These are phyloP conservation scores for Lodderomyces beijingensis DNA, from an alignment of 1,139 yeast genomes.

Conservation along the genomic window DNA sequence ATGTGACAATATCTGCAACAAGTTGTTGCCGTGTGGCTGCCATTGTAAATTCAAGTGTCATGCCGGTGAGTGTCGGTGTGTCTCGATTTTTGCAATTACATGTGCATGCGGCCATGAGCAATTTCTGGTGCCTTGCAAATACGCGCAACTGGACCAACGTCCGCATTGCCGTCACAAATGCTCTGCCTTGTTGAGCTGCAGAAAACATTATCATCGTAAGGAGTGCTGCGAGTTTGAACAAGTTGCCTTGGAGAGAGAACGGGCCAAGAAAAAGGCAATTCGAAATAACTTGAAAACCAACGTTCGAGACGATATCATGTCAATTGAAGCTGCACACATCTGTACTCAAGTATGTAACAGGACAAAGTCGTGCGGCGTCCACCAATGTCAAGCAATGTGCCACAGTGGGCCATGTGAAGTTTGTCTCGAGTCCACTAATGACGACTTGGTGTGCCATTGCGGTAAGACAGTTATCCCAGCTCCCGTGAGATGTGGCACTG, in stretches of 20 bases:
- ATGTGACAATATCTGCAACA: slow-evolving; percentile 64
- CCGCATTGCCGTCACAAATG: slow-evolving; percentile 77
- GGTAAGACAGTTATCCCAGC: slow-evolving; percentile 78
- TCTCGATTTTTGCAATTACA: slow-evolving; percentile 35
- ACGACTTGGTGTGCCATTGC: slow-evolving; percentile 80
- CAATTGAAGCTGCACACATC: slow-evolving; percentile 72
- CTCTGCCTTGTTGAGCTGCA: slow-evolving; percentile 70
- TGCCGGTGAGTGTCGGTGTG: slow-evolving; percentile 71
- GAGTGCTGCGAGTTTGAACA: slow-evolving; percentile 71
- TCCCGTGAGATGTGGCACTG: slow-evolving; percentile 87
- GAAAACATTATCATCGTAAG: slow-evolving; percentile 70
- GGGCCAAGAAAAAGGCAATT: slow-evolving; percentile 48
- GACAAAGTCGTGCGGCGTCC: slow-evolving; percentile 66
- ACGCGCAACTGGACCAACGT: slow-evolving; percentile 42
- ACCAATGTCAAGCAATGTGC: slow-evolving; percentile 69
- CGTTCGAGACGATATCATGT: slow-evolving; percentile 45
- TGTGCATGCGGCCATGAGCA: slow-evolving; percentile 51
- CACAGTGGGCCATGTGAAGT: slow-evolving; percentile 84
- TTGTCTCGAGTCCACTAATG: slow-evolving; percentile 78
- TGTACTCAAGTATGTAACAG: slow-evolving; percentile 71
- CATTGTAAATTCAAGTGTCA: slow-evolving; percentile 69
- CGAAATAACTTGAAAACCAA: slow-evolving; percentile 36
- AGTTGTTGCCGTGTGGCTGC: slow-evolving; percentile 68
- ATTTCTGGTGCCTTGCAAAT: slow-evolving; percentile 61
- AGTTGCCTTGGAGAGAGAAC: slow-evolving; percentile 58